These are phyloP conservation scores for Blumeria hordei DNA, from an alignment of 2,329 filamentous ascomycete species.

Conservation along the genomic window DNA sequence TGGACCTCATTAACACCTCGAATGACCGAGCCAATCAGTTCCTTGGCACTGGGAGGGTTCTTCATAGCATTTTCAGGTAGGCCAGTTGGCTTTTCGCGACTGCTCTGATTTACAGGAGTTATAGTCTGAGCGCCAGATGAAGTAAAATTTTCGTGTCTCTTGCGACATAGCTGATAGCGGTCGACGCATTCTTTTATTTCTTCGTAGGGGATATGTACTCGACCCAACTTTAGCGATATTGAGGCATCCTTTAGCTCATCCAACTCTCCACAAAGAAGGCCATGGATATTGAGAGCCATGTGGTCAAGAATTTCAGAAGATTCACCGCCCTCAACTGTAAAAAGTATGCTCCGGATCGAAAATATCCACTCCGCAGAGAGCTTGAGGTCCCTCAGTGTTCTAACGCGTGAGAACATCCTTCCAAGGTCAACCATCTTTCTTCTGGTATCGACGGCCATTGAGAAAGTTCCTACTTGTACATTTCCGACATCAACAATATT, in stretches of 20 bases:
- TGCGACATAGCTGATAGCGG: slow-evolving; percentile 23
- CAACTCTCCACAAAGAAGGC: slow-evolving; percentile 61
- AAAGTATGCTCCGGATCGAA: slow-evolving; percentile 61
- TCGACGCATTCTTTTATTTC: slow-evolving; percentile 44
- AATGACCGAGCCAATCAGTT: slow-evolving; percentile 73
- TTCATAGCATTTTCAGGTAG: slow-evolving; percentile 43
- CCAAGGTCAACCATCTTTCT: slow-evolving; percentile 78
- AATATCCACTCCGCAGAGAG: slow-evolving; percentile 87
- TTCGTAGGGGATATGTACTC: slow-evolving; percentile 75
- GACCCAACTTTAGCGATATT: slow-evolving; percentile 71
- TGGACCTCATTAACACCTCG: slow-evolving; percentile 91
- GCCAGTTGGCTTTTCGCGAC: slow-evolving; percentile 33
- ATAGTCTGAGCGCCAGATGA: slow-evolving; percentile 33
- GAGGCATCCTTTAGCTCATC: slow-evolving; percentile 79
- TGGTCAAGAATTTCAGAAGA: slow-evolving; percentile 76
- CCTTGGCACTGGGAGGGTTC: slow-evolving; percentile 74
- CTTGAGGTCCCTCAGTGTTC: slow-evolving; percentile 34
- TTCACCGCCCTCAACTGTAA: slow-evolving; percentile 65
- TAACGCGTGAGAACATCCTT: slow-evolving; percentile 64
- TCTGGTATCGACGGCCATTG: slow-evolving; percentile 71
- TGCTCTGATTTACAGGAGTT: slow-evolving; percentile 49
- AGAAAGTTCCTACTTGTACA: slow-evolving; percentile 63
- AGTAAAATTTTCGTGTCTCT: slow-evolving; percentile 10
- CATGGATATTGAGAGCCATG: slow-evolving; percentile 72
- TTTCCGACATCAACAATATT: slow-evolving; percentile 62